phyloP scores from a whole-genome alignment of 2,329 filamentous ascomycete species.

The Aquanectria penicillioides region DNA sequence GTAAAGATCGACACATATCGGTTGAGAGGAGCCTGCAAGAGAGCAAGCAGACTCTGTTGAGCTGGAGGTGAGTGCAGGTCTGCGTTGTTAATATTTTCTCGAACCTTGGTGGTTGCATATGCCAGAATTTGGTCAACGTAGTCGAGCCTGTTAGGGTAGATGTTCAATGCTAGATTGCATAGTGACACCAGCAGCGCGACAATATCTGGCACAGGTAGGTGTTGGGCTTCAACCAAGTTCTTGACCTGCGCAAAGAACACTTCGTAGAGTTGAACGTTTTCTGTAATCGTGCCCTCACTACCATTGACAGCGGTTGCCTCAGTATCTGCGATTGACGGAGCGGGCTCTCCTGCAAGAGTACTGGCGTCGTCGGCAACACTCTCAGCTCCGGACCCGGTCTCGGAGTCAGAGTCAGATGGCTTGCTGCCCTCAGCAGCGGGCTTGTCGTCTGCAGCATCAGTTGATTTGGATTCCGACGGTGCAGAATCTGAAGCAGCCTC shows the following conservation, averaged over 20 bases:
- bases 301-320: constrained; percentile 61
- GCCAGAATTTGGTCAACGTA: constrained; percentile 95
- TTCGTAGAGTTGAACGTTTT: constrained; percentile 90
- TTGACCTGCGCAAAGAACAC: constrained; percentile 98
- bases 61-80: constrained; percentile 89
- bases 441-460: constrained; percentile 37
- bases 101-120: constrained; percentile 87
- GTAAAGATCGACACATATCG: constrained; percentile 95
- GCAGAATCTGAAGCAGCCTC: constrained; percentile 46
- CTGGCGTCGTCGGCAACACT: constrained; percentile 44
- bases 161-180: constrained; percentile 91
- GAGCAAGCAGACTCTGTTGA: constrained; percentile 87
- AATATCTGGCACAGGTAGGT: constrained; percentile 92
- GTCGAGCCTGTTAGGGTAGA: constrained; percentile 91
- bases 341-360: constrained; percentile 44
- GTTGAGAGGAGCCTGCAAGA: constrained; percentile 90
- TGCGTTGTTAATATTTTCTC: constrained; percentile 92
- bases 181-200: constrained; percentile 95
- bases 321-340: constrained; percentile 57
- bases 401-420: constrained; percentile 38
- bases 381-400: constrained; percentile 23
- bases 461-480: constrained; percentile 32
- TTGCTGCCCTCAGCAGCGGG: constrained; percentile 50
- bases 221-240: constrained; percentile 89
- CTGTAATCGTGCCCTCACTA: constrained; percentile 54